Evolutionary conservation across 129 eudicot genomes (phyloP).

Genomic region (Rutidosis leptorrhynchoides): DNA sequence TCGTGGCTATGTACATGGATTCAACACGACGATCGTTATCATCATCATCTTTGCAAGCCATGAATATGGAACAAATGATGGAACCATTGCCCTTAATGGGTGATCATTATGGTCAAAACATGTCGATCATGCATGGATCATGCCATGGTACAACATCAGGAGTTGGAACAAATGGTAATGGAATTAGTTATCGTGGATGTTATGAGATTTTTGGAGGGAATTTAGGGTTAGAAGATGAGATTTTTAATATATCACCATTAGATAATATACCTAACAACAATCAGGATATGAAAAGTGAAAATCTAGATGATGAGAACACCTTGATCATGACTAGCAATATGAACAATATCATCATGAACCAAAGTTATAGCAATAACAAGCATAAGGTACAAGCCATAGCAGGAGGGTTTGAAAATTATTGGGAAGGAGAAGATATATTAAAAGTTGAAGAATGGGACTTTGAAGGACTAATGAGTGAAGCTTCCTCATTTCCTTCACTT

Average conservation of each 20-base stretch:
- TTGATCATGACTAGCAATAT: slow-evolving; percentile 32
- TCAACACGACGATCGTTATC: slow-evolving; percentile 43
- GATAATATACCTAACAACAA: slow-evolving; percentile 39
- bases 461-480: slow-evolving; percentile 83
- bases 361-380: slow-evolving; percentile 33
- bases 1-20: slow-evolving; percentile 53
- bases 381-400: slow-evolving; percentile 40
- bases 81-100: slow-evolving; percentile 30
- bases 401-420: slow-evolving; percentile 41
- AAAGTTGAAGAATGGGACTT: slow-evolving; percentile 85
- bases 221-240: slow-evolving; percentile 48
- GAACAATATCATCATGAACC: slow-evolving; percentile 32
- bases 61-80: slow-evolving; percentile 44
- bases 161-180: slow-evolving; percentile 40
- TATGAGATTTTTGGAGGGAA: slow-evolving; percentile 55
- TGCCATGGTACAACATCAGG: slow-evolving; percentile 42
- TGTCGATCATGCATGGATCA: slow-evolving; percentile 27
- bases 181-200: slow-evolving; percentile 34
- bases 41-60: slow-evolving; percentile 46
- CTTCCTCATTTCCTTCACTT: slow-evolving; percentile 56
- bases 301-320: slow-evolving; percentile 29
- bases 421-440: slow-evolving; percentile 64
- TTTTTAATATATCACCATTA: slow-evolving; percentile 50
- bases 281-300: slow-evolving; percentile 29
- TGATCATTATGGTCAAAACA: slow-evolving; percentile 21